A percentile compares a stretch with the other conserved stretches of the same genome.
Conservation (phyloP, 2,329 filamentous ascomycete species). For the Rhinocladiella similis region DNA sequence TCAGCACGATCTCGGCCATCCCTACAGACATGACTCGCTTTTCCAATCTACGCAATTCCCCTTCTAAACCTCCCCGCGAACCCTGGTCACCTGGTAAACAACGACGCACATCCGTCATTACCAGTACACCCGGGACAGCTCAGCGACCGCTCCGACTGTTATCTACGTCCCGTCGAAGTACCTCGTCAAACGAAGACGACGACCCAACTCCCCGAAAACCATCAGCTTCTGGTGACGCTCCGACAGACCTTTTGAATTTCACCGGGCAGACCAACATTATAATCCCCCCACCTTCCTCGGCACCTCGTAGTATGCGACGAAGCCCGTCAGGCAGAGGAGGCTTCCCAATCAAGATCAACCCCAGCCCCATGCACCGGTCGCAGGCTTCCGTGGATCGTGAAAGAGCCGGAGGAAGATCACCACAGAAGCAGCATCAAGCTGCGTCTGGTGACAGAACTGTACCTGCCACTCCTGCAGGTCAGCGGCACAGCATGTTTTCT, state of each 20-base stretch:
- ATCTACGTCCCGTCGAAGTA: conserved; percentile 22
- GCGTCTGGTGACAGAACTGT: conserved; percentile 17
- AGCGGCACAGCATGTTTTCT: conserved; percentile 30
- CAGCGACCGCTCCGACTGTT: conserved; percentile 39
- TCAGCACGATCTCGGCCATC: conserved; percentile 87
- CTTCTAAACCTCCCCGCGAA: conserved; percentile 49
- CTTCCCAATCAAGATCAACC: conserved; percentile 31
- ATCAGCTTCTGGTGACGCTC: conserved; percentile 49
- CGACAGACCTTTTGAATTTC: conserved; percentile 83
- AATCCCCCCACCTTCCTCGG: conserved; percentile 49
- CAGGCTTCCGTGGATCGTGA: conserved; percentile 32
- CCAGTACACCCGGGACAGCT: conserved; percentile 52
- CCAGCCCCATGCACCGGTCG: conserved; percentile 27
- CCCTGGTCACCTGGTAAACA: conserved; percentile 46
- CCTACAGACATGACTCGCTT: conserved; percentile 80
- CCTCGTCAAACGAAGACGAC: conserved; percentile 37
- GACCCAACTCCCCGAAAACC: conserved; percentile 51
- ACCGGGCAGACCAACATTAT: conserved; percentile 72
- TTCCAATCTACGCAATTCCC: conserved; percentile 68
- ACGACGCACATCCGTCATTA: conserved; percentile 28
- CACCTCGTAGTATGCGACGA: conserved; percentile 35
- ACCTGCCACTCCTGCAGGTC: conserved; percentile 31
- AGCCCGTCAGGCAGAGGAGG: conserved; percentile 39
- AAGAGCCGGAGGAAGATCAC: conserved; percentile 28
- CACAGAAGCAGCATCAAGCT: conserved; percentile 29